phyloP scores from a whole-genome alignment of 768 basidiomycete species.

The Collybia mongolica region DNA sequence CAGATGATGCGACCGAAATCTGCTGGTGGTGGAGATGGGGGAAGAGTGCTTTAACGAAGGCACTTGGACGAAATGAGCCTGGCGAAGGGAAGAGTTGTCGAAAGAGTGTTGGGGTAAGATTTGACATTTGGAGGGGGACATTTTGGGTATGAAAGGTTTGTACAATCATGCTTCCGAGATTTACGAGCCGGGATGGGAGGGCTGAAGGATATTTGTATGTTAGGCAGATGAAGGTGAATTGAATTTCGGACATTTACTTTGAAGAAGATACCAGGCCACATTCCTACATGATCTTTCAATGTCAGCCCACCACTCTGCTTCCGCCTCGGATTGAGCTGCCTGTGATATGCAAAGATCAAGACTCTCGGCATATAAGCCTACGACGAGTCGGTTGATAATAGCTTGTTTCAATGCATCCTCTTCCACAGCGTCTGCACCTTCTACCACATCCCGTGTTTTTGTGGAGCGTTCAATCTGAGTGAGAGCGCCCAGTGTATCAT shows the following conservation, averaged over 20 bases:
- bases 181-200: conserved; percentile 39
- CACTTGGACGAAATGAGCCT: conserved; percentile 43
- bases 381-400: conserved; percentile 47
- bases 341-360: conserved; percentile 65
- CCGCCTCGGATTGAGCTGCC: conserved; percentile 68
- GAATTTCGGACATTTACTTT: conserved; percentile 57
- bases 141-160: conserved; percentile 40
- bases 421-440: conserved; percentile 23
- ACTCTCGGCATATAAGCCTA: conserved; percentile 62
- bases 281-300: conserved; percentile 58
- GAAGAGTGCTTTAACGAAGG: conserved; percentile 60
- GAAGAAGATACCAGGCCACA: conserved; percentile 67
- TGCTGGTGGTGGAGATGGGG: conserved; percentile 44
- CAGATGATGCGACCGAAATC: conserved; percentile 16
- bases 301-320: conserved; percentile 85
- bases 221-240: conserved; percentile 1
- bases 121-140: conserved; percentile 44
- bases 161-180: conserved; percentile 36
- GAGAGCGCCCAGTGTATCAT: conserved; percentile 22
- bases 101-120: conserved; percentile 47
- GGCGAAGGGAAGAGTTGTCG: conserved; percentile 46
- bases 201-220: conserved; percentile 30
- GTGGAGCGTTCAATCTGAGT: conserved; percentile 24
- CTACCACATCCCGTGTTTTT: not conserved
- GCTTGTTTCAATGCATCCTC: conserved; percentile 39